Evolutionary conservation across 2,329 filamentous ascomycete species (phyloP).

Genomic region (Cladosporium velox): DNA sequence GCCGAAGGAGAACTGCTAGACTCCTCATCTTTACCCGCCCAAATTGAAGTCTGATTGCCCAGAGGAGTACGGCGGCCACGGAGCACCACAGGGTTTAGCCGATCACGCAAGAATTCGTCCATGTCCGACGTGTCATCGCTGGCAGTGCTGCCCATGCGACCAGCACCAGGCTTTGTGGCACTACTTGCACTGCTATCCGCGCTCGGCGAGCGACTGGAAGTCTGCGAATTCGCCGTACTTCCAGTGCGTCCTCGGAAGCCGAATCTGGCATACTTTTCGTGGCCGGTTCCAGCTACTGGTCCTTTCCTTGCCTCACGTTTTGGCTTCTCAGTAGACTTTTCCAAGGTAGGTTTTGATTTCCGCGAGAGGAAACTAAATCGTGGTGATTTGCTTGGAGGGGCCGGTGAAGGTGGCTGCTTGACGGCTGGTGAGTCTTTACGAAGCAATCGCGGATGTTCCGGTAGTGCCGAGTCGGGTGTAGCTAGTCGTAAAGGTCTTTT

Average conservation of each 20-base stretch:
- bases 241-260: slow-evolving; percentile 66
- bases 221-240: slow-evolving; percentile 54
- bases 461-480: slow-evolving; percentile 24
- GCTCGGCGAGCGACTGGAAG: slow-evolving; percentile 50
- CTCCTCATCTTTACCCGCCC: slow-evolving; percentile 4
- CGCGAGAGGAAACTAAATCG: slow-evolving; percentile 79
- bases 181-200: slow-evolving; percentile 43
- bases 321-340: slow-evolving; percentile 56
- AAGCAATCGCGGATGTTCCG: slow-evolving; percentile 26
- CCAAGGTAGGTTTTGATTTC: slow-evolving; percentile 65
- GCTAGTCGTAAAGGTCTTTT: slow-evolving; percentile 25
- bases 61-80: slow-evolving; percentile 47
- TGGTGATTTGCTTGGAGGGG: slow-evolving; percentile 60
- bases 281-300: slow-evolving; percentile 87
- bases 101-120: slow-evolving; percentile 50
- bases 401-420: slow-evolving; percentile 43
- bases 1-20: slow-evolving; percentile 26
- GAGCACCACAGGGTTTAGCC: slow-evolving; percentile 47
- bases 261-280: slow-evolving; percentile 78
- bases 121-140: slow-evolving; percentile 46
- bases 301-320: slow-evolving; percentile 69
- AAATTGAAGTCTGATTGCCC: slow-evolving; percentile 20
- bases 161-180: slow-evolving; percentile 38
- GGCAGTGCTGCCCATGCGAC: slow-evolving; percentile 46
- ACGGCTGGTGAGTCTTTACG: slow-evolving; percentile 38